Base-by-base conservation (phyloP, 2,329 filamentous ascomycete genomes). In the Paraconiothyrium sp. region DNA sequence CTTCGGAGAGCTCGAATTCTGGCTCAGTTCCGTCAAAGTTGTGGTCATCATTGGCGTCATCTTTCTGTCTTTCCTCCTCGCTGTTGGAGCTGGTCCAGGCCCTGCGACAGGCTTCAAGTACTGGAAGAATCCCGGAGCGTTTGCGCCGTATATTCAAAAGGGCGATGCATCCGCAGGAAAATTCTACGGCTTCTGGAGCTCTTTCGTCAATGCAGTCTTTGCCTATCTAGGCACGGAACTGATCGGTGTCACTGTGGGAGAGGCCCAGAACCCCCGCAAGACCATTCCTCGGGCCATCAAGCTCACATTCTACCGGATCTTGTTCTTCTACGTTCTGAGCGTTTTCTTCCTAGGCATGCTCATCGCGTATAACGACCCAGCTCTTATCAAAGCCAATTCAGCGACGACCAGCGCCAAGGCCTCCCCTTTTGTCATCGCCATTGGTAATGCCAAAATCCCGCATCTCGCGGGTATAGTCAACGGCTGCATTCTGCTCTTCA, bases 341-440 rank as follows among this genome's bases (percentile, higher is more conserved):
- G 90, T 93, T 39, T 84, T 94, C 56, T 84, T 94, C 55, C 82
- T 94, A 58, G 91, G 91, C 72, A 92, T 92, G 85, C 84, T 90
- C 55, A 89, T 94, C 4, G 90, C 90, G 1, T 94, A 91, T 83
- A 80, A 94, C 82, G 86, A 86, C 43, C 0, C 65, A 0, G 77
- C 86, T 0, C 87, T 93, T 5, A 78, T 81, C 24, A 89, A 89
- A 65, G 88, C 88, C 68, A 86, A 82, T 76, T 80, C 76, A 47
- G 83, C 80, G 24, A 67, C 55, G 3, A 65, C 72, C 9, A 80
- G 84, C 55, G 88, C 89, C 50, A 85, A 85, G 14, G 89, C 89
- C 1, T 90, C 88, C 3, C 91, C 91, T 4, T 94, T 93, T 72
- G 91, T 93, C 57, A 89, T 92, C 11, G 91, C 91, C 37, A 90